Percentiles rank a stretch among this genome's conserved stretches.
Evolutionary conservation across 495 filamentous ascomycete genomes (phyloP).

Genomic region (Podospora anserina): DNA sequence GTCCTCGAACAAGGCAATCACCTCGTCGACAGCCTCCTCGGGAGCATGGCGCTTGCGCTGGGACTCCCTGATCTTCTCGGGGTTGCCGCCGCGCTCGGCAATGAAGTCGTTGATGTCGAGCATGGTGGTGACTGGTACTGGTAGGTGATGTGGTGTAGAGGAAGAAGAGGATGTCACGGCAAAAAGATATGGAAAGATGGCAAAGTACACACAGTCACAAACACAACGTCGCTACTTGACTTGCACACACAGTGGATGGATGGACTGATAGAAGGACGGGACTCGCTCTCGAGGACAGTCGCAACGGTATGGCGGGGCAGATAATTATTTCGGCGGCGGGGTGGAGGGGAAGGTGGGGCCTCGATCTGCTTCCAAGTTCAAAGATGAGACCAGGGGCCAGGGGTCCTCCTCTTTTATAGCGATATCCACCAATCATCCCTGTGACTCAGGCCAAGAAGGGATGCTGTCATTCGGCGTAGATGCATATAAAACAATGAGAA

Average conservation of each 20-base stretch:
- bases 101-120: constrained; percentile 50
- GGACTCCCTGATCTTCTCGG: constrained; percentile 82
- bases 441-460: constrained; percentile 2
- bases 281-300: constrained; percentile 22
- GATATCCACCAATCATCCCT: neutral
- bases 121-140: constrained; percentile 23
- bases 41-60: constrained; percentile 77
- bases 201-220: neutral
- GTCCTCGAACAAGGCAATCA: constrained; percentile 83
- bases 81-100: constrained; percentile 81
- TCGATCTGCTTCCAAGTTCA: constrained; percentile 10
- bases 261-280: neutral
- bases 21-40: constrained; percentile 82
- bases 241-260: neutral
- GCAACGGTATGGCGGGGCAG: constrained; percentile 31
- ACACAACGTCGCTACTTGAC: neutral
- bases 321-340: constrained; percentile 31
- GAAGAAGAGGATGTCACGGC: neutral
- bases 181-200: neutral
- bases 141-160: neutral
- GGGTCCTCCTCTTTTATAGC: neutral
- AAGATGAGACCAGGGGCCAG: constrained; percentile 16
- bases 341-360: constrained; percentile 33
- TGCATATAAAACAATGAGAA: neutral
- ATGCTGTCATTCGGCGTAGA: neutral